Evolutionary conservation across 768 basidiomycete genomes (phyloP), one percentile per base, ranked within the genome.

Genomic region (Suillus subluteus): DNA sequence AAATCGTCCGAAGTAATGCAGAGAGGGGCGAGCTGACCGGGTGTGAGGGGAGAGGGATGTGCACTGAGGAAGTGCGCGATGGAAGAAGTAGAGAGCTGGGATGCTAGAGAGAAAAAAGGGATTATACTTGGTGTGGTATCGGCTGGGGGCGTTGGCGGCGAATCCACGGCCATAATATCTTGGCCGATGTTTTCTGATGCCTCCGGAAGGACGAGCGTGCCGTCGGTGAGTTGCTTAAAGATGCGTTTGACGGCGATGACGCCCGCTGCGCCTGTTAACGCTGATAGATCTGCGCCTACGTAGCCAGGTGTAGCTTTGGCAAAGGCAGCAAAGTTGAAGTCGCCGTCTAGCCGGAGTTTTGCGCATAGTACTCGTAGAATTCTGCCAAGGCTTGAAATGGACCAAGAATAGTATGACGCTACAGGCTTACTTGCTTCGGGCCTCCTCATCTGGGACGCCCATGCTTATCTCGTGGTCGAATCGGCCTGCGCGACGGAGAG

Each of bases 381-480:
- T 73, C 96, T 98, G 69, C n/a, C 41, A 18, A 54, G 35, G 62
- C 2, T 63, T 56, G 2, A 56, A 61, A 32, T 7, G 1, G 12
- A 30, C 21, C 23, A 62, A 41, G 58, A n/a, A 43, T 55, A 16
- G 18, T 2, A 4, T 35, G 21, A 44, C n/a, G 16, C 2, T 37
- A 32, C 16, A 23, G 41, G 81, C 90, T 70, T 65, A 98, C 97
- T 96, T 91, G 68, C 91, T 91, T 65, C 98, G 83, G 0, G 91
- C 96, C 64, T 89, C 89, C 67, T 98, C 92, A 71, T 96, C 95
- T 2, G 98, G 98, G 4, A 99, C 97, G 15, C 93, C 93, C 93
- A 99, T 96, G 62, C 93, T 91, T 61, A 99, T 98, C 79, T 99
- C 98, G 70, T 96, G 94, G 74, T 99, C 98, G 67, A 99, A 99